These are phyloP conservation scores for Withania somnifera DNA, from an alignment of 305 asterid species.

Conservation along the genomic window DNA sequence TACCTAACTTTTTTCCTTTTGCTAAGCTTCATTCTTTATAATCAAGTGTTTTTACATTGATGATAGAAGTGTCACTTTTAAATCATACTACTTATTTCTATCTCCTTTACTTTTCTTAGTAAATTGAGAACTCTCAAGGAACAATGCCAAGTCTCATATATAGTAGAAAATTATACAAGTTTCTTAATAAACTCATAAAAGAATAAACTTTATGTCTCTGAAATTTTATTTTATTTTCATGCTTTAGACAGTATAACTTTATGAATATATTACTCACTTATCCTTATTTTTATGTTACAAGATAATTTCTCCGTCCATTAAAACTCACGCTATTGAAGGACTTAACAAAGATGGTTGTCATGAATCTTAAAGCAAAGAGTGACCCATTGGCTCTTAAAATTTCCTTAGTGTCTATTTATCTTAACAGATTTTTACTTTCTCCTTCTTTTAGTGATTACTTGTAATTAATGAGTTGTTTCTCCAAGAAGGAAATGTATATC, in stretches of 20 bases:
- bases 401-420: too few species aligned
- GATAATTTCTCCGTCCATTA: not conserved
- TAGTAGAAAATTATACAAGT: not conserved
- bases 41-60: too few species aligned
- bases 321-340: not conserved
- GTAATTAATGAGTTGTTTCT: too few species aligned
- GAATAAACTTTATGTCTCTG: too few species aligned
- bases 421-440: too few species aligned
- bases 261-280: not conserved
- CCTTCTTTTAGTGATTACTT: too few species aligned
- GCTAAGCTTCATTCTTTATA: too few species aligned
- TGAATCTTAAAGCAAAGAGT: too few species aligned
- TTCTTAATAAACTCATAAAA: not conserved
- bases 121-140: not conserved
- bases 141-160: not conserved
- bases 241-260: not conserved
- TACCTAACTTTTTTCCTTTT: too few species aligned
- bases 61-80: not conserved
- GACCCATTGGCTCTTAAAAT: too few species aligned
- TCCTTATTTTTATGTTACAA: not conserved
- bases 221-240: not conserved
- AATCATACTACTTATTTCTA: not conserved
- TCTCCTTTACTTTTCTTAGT: not conserved
- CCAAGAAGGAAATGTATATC: too few species aligned
- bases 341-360: not conserved